Percentiles rank a stretch among this genome's conserved stretches.
phyloP scores from a whole-genome alignment of 352 stramenopile species.

The Phytophthora palmivora region DNA sequence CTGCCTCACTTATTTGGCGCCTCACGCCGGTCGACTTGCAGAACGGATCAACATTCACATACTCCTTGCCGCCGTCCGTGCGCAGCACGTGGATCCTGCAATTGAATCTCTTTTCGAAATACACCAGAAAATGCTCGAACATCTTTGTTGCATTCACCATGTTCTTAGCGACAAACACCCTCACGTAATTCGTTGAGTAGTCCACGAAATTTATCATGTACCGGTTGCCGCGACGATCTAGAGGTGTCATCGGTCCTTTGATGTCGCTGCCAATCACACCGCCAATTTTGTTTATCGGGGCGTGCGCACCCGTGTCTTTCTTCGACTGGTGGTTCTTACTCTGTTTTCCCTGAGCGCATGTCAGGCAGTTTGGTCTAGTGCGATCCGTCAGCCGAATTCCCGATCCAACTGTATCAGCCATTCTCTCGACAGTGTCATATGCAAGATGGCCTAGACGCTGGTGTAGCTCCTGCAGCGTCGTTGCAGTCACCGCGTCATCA shows the following conservation, averaged over 20 bases:
- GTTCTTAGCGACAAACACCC: neutral
- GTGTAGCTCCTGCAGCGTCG: slow-evolving; percentile 1
- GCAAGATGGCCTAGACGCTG: neutral
- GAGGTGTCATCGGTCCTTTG: neutral
- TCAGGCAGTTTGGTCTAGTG: slow-evolving; percentile 4
- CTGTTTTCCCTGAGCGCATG: slow-evolving; percentile 2
- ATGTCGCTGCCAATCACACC: slow-evolving; percentile 1
- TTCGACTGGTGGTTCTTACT: slow-evolving; percentile 13
- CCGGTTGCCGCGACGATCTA: no score
- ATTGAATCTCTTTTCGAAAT: no score
- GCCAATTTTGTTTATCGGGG: neutral
- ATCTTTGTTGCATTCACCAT: slow-evolving; percentile 1
- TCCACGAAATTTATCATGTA: neutral
- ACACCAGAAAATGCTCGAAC: neutral
- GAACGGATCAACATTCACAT: no score
- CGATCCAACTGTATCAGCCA: slow-evolving; percentile 3
- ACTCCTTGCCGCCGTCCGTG: no score
- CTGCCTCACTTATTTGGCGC: no score
- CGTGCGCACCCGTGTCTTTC: neutral
- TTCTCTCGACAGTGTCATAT: slow-evolving; percentile 9
- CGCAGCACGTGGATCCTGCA: no score
- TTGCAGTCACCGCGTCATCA: neutral
- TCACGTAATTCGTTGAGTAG: neutral
- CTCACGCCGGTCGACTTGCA: no score
- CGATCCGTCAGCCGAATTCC: no score